Conservation (phyloP, 2,329 filamentous ascomycete species). For the Dendryphion nanum region DNA sequence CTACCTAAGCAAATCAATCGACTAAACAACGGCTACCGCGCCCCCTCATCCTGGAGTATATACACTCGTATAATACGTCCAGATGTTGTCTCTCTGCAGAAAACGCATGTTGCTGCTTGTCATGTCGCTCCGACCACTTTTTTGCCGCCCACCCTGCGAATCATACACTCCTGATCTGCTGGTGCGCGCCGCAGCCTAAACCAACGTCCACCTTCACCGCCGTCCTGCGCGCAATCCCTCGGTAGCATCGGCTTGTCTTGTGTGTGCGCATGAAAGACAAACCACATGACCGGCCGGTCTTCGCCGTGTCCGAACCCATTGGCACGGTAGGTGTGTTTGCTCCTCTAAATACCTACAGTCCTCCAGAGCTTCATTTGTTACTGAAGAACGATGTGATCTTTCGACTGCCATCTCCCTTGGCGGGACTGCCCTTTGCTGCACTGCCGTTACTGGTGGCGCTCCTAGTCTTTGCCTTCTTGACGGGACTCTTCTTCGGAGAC, state of each 20-base stretch:
- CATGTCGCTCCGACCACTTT: conserved; percentile 8
- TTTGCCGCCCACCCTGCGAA: conserved; percentile 13
- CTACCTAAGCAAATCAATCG: too few species aligned
- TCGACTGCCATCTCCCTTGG: conserved; percentile 51
- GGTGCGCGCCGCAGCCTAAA: conserved; percentile 18
- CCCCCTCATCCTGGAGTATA: too few species aligned
- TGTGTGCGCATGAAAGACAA: conserved; percentile 2
- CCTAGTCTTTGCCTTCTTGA: conserved; percentile 44
- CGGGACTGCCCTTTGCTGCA: conserved; percentile 39
- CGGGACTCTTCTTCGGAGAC: conserved; percentile 27
- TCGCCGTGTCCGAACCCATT: conserved; percentile 17
- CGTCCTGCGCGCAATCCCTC: conserved; percentile 6
- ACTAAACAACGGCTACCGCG: too few species aligned
- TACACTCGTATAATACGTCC: too few species aligned
- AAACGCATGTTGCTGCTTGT: too few species aligned
- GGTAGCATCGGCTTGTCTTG: neutral
- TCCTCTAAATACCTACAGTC: neutral
- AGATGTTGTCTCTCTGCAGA: too few species aligned
- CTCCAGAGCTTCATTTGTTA: conserved; percentile 32
- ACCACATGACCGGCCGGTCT: conserved; percentile 7
- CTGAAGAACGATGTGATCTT: conserved; percentile 60
- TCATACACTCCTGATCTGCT: conserved; percentile 9
- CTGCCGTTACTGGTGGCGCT: conserved; percentile 59
- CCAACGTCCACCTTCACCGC: conserved; percentile 4
- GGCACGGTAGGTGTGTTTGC: neutral